Conservation (phyloP, 208 protist genomes). For the Crithidia acanthocephali region DNA sequence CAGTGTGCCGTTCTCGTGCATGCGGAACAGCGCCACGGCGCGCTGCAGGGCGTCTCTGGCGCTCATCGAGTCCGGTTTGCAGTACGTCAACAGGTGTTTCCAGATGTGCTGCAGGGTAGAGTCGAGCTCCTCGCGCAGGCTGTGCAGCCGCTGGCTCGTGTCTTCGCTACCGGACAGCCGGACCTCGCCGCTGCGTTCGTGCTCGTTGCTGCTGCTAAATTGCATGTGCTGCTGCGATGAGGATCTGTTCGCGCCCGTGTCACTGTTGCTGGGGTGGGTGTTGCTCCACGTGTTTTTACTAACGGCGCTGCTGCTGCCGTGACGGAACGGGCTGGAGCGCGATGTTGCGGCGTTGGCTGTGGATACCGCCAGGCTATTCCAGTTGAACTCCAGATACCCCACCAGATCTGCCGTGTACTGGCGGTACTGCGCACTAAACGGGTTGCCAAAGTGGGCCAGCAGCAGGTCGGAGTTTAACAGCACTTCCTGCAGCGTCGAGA, state of each 20-base stretch:
- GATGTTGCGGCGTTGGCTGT: neutral
- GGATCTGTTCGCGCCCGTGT: neutral
- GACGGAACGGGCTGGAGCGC: neutral
- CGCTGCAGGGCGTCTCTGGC: constrained; percentile 41
- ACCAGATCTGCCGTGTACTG: constrained; percentile 42
- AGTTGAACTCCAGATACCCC: constrained; percentile 21
- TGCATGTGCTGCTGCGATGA: neutral
- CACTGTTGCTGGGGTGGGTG: neutral
- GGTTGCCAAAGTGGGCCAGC: constrained; percentile 41
- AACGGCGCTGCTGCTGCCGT: neutral
- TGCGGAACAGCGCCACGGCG: constrained; percentile 33
- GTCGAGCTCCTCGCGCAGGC: constrained; percentile 19
- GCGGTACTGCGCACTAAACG: constrained; percentile 45
- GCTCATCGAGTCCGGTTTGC: constrained; percentile 36
- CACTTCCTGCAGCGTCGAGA: constrained; percentile 29
- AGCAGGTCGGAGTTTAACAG: constrained; percentile 31
- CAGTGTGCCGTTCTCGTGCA: neutral
- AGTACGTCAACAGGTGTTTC: constrained; percentile 36
- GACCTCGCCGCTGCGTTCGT: neutral
- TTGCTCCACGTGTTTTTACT: neutral
- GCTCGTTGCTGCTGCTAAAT: neutral
- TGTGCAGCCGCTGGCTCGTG: neutral
- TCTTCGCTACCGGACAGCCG: neutral
- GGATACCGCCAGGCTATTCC: constrained; percentile 4
- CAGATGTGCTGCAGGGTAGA: constrained; percentile 40